These are phyloP conservation scores for Exophiala dermatitidis DNA, from an alignment of 2,329 filamentous ascomycete genomes.

Conservation along the genomic window DNA sequence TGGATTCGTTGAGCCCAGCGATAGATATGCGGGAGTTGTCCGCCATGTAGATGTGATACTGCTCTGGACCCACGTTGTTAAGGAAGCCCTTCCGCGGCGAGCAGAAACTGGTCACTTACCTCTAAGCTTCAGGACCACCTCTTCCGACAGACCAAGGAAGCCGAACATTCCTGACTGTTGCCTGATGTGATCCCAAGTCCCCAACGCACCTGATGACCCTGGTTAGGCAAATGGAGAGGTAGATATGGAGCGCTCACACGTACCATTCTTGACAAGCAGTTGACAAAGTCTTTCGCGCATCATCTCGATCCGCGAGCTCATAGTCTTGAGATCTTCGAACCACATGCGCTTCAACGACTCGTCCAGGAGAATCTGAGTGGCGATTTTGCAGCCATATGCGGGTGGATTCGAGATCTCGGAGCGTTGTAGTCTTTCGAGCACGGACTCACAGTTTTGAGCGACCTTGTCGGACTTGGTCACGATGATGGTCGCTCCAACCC, in stretches of 20 bases:
- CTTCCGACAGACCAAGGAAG: slow-evolving; percentile 32
- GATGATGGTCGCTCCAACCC: background rate
- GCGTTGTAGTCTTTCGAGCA: slow-evolving; percentile 20
- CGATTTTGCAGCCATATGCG: slow-evolving; percentile 30
- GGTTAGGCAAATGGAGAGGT: too few relatives aligned
- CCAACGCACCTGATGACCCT: slow-evolving; percentile 12
- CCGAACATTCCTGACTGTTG: slow-evolving; percentile 35
- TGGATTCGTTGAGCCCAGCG: slow-evolving; percentile 35
- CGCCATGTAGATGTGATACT: slow-evolving; percentile 35
- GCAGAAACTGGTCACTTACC: too few relatives aligned
- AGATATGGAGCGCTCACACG: too few relatives aligned
- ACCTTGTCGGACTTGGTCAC: background rate
- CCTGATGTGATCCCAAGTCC: slow-evolving; percentile 33
- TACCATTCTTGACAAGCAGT: too few relatives aligned
- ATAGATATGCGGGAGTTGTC: slow-evolving; percentile 31
- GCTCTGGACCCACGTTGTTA: too few relatives aligned
- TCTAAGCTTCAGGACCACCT: slow-evolving; percentile 31
- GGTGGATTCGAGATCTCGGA: slow-evolving; percentile 30
- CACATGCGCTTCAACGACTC: slow-evolving; percentile 28
- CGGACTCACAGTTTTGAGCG: background rate
- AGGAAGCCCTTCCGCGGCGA: too few relatives aligned
- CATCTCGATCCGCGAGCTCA: slow-evolving; percentile 31
- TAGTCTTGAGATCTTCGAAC: slow-evolving; percentile 31
- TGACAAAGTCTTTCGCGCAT: too few relatives aligned
- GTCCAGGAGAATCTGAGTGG: slow-evolving; percentile 28